These are phyloP conservation scores for Rhizophagus clarus DNA, from an alignment of 192 early-diverging fungal species.

Conservation along the genomic window DNA sequence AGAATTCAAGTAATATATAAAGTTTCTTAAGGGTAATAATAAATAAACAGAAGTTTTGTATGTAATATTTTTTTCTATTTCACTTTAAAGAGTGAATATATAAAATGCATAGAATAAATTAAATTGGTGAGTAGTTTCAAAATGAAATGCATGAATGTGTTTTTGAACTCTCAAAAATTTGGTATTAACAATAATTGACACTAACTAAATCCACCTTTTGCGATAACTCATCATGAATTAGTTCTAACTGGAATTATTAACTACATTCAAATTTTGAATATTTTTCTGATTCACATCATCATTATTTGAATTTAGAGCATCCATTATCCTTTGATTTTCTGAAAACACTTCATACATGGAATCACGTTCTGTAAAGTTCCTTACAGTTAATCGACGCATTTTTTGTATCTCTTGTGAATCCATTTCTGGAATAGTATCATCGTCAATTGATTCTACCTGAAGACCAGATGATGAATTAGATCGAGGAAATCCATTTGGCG, in stretches of 20 bases:
- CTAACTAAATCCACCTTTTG: no score
- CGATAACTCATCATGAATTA: no score
- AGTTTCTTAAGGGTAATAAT: no score
- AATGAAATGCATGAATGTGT: no score
- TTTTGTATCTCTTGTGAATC: background rate
- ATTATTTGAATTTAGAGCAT: background rate
- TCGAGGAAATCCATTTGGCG: background rate
- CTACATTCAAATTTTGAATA: background rate
- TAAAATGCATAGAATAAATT: no score
- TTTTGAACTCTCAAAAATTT: no score
- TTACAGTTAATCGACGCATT: constrained; percentile 10
- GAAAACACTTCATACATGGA: constrained; percentile 18
- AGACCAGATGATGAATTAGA: background rate
- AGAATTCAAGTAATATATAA: no score
- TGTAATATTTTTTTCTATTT: no score
- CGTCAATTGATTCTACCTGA: background rate
- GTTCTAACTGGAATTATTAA: background rate
- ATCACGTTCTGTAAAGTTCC: constrained; percentile 21
- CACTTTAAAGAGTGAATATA: no score
- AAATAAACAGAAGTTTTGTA: no score
- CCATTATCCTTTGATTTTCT: constrained; percentile 10
- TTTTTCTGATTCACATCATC: background rate
- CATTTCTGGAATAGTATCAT: background rate
- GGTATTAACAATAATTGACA: no score
- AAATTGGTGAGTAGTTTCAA: no score